Conservation (phyloP, 78 protist species). For the Planoprotostelium fungivorum region DNA sequence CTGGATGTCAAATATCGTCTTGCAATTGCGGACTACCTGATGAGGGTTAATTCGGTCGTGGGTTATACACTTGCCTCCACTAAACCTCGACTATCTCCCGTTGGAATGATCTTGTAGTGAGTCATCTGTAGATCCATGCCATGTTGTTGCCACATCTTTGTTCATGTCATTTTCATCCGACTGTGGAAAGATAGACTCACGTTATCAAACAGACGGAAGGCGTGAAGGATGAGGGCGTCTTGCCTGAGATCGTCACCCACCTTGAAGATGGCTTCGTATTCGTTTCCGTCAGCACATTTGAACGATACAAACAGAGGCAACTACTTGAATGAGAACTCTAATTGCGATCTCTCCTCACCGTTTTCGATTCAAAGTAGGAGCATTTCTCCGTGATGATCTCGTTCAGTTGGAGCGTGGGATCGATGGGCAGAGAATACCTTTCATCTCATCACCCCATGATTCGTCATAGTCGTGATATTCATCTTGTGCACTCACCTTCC, state of each 20-base stretch:
- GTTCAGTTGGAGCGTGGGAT: neutral
- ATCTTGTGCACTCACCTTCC: neutral
- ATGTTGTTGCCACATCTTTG: slow-evolving; percentile 71
- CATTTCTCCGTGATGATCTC: neutral
- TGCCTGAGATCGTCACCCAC: slow-evolving; percentile 90
- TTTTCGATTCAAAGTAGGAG: neutral
- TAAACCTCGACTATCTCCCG: slow-evolving; percentile 90
- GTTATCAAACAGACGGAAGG: slow-evolving; percentile 55
- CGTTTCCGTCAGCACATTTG: slow-evolving; percentile 14
- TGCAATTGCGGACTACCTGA: slow-evolving; percentile 52
- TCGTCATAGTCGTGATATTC: no score
- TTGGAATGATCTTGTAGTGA: slow-evolving; percentile 78
- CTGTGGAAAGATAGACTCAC: neutral
- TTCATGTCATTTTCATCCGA: slow-evolving; percentile 2
- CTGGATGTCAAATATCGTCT: neutral
- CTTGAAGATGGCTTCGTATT: slow-evolving; percentile 78
- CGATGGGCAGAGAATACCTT: neutral
- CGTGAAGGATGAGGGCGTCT: slow-evolving; percentile 85
- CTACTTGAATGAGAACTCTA: neutral
- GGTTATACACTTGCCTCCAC: slow-evolving; percentile 85
- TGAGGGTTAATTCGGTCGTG: slow-evolving; percentile 36
- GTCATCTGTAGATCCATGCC: slow-evolving; percentile 73
- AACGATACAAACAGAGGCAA: neutral
- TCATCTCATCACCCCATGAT: no score
- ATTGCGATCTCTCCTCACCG: neutral